These are phyloP conservation scores for Entomortierella parvispora DNA, from an alignment of 192 early-diverging fungal species.

Conservation along the genomic window DNA sequence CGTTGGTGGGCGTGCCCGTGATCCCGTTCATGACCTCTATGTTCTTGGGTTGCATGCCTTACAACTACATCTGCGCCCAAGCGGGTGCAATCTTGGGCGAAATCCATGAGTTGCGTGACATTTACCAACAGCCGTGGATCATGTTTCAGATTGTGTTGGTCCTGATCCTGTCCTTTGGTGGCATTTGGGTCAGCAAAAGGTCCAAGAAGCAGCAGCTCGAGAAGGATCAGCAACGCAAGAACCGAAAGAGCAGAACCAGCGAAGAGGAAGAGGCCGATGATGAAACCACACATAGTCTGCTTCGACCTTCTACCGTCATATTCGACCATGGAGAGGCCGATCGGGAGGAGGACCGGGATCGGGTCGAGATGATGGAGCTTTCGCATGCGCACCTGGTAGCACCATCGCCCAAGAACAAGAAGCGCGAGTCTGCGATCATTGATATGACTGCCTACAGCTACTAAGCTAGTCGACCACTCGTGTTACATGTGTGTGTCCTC, in stretches of 20 bases:
- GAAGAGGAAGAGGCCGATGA: conserved; percentile 18
- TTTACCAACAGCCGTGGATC: conserved; percentile 50
- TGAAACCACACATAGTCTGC: conserved; percentile 27
- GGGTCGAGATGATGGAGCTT: no score
- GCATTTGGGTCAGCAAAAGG: conserved; percentile 28
- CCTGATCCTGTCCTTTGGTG: conserved; percentile 27
- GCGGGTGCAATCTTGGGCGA: conserved; percentile 62
- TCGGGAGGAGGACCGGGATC: no score
- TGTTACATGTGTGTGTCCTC: no score
- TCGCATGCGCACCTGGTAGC: no score
- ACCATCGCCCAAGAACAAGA: no score
- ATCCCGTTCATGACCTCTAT: conserved; percentile 62
- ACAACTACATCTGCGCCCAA: conserved; percentile 64
- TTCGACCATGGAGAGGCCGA: no score
- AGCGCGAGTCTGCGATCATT: no score
- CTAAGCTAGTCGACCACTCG: no score
- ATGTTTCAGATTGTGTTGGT: conserved; percentile 40
- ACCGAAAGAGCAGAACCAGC: conserved; percentile 19
- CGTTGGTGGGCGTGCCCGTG: conserved; percentile 58
- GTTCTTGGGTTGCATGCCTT: conserved; percentile 62
- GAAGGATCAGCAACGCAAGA: conserved; percentile 7
- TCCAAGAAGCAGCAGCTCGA: conserved; percentile 39
- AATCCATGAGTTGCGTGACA: conserved; percentile 43
- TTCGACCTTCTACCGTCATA: background rate
- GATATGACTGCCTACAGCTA: no score